These are phyloP conservation scores for Phialemoniopsis sp. DNA, from an alignment of 2,329 filamentous ascomycete genomes.

Conservation along the genomic window DNA sequence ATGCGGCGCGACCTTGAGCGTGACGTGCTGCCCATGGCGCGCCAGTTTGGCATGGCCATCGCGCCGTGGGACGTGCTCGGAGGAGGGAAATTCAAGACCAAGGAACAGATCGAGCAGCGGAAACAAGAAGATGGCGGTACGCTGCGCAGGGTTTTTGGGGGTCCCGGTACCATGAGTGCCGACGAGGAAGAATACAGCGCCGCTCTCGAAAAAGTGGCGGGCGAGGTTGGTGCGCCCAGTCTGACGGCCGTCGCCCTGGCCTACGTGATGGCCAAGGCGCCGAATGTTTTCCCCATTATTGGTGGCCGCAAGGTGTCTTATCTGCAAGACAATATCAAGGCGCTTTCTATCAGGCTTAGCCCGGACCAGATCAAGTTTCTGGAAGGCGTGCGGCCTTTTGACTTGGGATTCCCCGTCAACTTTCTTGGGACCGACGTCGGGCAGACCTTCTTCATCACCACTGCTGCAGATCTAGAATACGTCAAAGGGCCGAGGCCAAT, in stretches of 20 bases:
- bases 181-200: slow-evolving; percentile 46
- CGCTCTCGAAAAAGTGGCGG: slow-evolving; percentile 56
- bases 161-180: slow-evolving; percentile 11
- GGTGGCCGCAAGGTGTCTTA: slow-evolving; percentile 68
- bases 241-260: slow-evolving; percentile 65
- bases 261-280: slow-evolving; percentile 69
- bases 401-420: slow-evolving; percentile 62
- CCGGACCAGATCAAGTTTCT: slow-evolving; percentile 62
- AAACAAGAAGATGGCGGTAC: slow-evolving; percentile 28
- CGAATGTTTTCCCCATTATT: slow-evolving; percentile 70
- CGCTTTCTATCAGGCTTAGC: slow-evolving; percentile 55
- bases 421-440: slow-evolving; percentile 34
- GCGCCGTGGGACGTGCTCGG: slow-evolving; percentile 58
- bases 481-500: no score
- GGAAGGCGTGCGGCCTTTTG: slow-evolving; percentile 57
- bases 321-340: slow-evolving; percentile 65
- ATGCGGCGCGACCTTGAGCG: slow-evolving; percentile 25
- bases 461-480: no score
- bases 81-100: slow-evolving; percentile 43
- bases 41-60: slow-evolving; percentile 43
- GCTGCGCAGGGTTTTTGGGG: slow-evolving; percentile 20
- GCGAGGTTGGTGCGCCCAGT: slow-evolving; percentile 46
- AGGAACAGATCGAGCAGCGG: slow-evolving; percentile 23
- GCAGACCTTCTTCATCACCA: no score
- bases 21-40: slow-evolving; percentile 37